Base-by-base conservation (phyloP, 108 stramenopile genomes). In the Seminavis robusta region DNA sequence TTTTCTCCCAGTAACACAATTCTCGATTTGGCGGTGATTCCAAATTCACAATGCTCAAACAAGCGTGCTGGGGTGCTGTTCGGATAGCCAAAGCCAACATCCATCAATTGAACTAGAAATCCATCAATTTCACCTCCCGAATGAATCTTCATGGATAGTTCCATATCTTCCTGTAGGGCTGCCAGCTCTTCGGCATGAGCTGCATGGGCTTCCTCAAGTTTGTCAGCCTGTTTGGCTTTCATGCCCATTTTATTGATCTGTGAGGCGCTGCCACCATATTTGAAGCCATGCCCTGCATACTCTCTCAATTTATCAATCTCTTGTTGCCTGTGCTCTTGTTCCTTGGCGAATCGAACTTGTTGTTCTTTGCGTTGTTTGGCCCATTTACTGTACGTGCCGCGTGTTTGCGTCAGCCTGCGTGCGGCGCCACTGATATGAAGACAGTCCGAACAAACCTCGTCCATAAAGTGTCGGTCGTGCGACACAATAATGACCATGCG, bases 391-490 rank as follows among this genome's bases (percentile, higher is more conserved):
- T 71, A 71, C 26, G 44, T 56, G 11, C 70, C 70, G 2, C 39
- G 29, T 2, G 32, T 33, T 16, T 63, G 62, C 3, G 56, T 71
- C 19, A 71, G 32, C 33, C 59, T 45, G 29, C 33, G 29, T 4
- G 63, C 63, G 9, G 34, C 62, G 37, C 71, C 51, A 52, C 91
- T 59, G 51, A 95, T 91, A 62, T 95, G 92, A 25, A 95, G 76
- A 26, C 92, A 77, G 61, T 95, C 94, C n/a, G 94, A 89, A 15
- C 79, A 73, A 33, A 95, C 79, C 41, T 86, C 83, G 39, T 95
- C 92, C 49, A 96, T 52, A 58, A 98, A 98, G 41, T 78, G 71
- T 4, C 95, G 78, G 63, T 98, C 95, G 63, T 97, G 95, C 16
- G 89, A 92, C 1, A 97, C 95, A 32, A 95, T 73, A 3, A 98